A percentile compares a stretch with the other conserved stretches of the same genome.
Conservation (phyloP, 257 asterid species). For the Fraxinus pennsylvanica region DNA sequence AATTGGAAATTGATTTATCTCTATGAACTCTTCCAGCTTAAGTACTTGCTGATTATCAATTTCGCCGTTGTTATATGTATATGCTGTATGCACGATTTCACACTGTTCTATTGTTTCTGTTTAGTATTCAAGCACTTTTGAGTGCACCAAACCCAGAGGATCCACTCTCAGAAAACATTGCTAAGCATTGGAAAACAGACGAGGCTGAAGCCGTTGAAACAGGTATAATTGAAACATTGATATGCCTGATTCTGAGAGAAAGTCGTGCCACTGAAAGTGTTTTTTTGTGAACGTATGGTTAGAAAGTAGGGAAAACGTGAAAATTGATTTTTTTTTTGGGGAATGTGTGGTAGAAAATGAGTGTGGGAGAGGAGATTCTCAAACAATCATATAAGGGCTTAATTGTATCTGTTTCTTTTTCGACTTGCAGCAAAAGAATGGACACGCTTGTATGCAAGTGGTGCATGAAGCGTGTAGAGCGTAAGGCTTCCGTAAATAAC, state of each 20-base stretch:
- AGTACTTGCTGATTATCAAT: background rate
- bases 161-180: constrained; percentile 97
- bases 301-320: too few relatives aligned
- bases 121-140: constrained; percentile 96
- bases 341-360: too few relatives aligned
- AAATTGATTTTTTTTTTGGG: too few relatives aligned
- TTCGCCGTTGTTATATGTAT: background rate
- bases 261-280: background rate
- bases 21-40: background rate
- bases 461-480: constrained; percentile 47
- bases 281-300: too few relatives aligned
- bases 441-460: constrained; percentile 94
- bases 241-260: background rate
- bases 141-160: constrained; percentile 99
- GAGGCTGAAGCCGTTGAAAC: constrained; percentile 99
- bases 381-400: background rate
- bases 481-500: constrained; percentile 22
- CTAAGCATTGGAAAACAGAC: constrained; percentile 96
- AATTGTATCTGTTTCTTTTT: background rate
- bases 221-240: constrained; percentile 39
- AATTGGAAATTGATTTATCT: background rate
- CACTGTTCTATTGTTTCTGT: background rate
- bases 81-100: too few relatives aligned
- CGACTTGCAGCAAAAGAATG: constrained; percentile 53
- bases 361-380: too few relatives aligned